Evolutionary conservation across 164 flowering plant species (phyloP), one percentile per base, ranked within the genome.

Genomic region (Sextonia rubra): DNA sequence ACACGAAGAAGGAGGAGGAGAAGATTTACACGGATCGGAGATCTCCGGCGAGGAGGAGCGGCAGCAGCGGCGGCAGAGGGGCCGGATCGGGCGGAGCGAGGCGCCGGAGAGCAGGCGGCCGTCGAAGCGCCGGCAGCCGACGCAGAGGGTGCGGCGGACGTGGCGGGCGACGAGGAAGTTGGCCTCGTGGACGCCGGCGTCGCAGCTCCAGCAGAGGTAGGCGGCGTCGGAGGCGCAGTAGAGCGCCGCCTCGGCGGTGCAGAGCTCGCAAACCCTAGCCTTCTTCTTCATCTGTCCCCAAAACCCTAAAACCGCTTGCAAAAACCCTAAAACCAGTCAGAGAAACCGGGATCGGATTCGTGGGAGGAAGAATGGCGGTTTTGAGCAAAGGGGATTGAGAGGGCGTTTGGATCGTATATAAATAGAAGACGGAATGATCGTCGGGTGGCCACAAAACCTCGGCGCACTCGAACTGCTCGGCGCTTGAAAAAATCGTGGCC

Each of bases 91-190:
- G 47, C 20, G 22, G 58, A 25, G 22, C 11, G n/a, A 24, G 74
- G 37, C 56, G 6, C 68, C 68, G n/a, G 74, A 71, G 68, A 71
- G 14, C 14, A 9, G 11, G 12, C 18, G 20, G 25, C 68, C 68
- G 67, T 37, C 60, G 44, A 74, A 15, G 3, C 47, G 24, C 0
- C 47, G 14, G 64, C 80, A 77, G 11, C 17, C 14, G 71, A 30
- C 12, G 70, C 76, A 76, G 25, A 79, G 18, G 4, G 30, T 7
- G 6, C 69, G 72, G 23, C 81, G 72, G 12, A 79, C 32, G 47
- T 79, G 81, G 22, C 81, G 66, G 2, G 70, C 67, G 5, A 70
- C 81, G 14, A 79, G 68, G 69, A 79, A 79, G 47, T 79, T 79
- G 4, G 75, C 81, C 20, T 32, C 49, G 68, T 79, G 81, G 0